Percentiles rank a stretch among this genome's conserved stretches.
Evolutionary conservation across 2,329 filamentous ascomycete genomes (phyloP).

Genomic region (Fonsecaea multimorphosa): DNA sequence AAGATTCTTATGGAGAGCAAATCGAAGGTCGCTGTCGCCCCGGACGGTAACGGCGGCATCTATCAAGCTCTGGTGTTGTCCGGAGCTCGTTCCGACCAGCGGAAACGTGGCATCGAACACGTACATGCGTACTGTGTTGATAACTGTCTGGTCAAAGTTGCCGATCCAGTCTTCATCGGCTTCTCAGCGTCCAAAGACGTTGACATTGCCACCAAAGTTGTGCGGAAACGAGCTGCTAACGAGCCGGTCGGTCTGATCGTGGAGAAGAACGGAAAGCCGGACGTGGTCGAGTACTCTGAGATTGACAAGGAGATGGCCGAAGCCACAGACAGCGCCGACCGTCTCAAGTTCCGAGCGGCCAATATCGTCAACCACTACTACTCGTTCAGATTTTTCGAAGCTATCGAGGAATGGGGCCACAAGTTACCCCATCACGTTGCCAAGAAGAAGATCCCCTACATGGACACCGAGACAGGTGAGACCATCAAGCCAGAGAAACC

Average conservation of each 20-base stretch:
- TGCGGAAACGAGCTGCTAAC: conserved; percentile 94
- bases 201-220: conserved; percentile 98
- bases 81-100: conserved; percentile 85
- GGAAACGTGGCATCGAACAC: conserved; percentile 86
- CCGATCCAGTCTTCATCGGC: conserved; percentile 92
- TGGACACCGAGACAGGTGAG: conserved; percentile 77
- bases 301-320: conserved; percentile 89
- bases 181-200: conserved; percentile 87
- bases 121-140: conserved; percentile 98
- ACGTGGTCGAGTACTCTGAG: conserved; percentile 98
- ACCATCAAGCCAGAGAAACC: conserved; percentile 89
- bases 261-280: conserved; percentile 92
- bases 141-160: conserved; percentile 99
- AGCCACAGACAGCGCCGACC: conserved; percentile 79
- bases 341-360: conserved; percentile 94
- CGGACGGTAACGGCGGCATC: conserved; percentile 95
- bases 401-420: conserved; percentile 83
- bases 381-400: conserved; percentile 88
- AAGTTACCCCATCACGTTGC: conserved; percentile 94
- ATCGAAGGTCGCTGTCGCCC: conserved; percentile 88
- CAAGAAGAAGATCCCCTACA: conserved; percentile 94
- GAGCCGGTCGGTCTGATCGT: conserved; percentile 95
- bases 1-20: conserved; percentile 95
- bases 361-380: conserved; percentile 99
- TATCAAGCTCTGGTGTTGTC: conserved; percentile 87